phyloP scores from a whole-genome alignment of 257 asterid species.

The Fraxinus anomala region DNA sequence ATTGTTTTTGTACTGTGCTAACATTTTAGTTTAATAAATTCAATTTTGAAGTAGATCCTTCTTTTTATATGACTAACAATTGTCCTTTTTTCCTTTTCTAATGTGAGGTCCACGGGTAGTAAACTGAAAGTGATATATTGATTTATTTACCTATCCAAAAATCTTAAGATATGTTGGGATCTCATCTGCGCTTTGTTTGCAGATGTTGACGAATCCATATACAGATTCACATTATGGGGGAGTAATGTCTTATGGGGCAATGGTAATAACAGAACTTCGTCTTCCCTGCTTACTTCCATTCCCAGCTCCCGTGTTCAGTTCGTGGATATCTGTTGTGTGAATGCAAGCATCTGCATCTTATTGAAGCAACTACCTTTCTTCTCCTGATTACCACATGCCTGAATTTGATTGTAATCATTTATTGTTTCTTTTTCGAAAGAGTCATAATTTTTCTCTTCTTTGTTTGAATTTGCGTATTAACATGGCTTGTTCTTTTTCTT shows the following conservation, averaged over 20 bases:
- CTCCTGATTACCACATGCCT: neutral
- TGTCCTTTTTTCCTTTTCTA: no score
- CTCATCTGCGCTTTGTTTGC: conserved; percentile 27
- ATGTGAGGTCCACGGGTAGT: neutral
- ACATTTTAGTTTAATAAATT: no score
- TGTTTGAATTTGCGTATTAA: neutral
- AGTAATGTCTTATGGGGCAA: conserved; percentile 65
- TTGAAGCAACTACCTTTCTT: neutral
- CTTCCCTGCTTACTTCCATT: conserved; percentile 9
- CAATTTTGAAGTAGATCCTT: neutral
- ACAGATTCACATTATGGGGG: conserved; percentile 65
- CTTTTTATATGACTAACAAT: neutral
- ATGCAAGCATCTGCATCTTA: neutral
- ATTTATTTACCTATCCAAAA: neutral
- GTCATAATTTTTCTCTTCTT: neutral
- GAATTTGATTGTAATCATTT: neutral
- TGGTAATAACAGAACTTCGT: conserved; percentile 45
- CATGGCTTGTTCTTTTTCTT: neutral
- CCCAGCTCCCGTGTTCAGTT: neutral
- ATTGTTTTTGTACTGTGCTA: neutral
- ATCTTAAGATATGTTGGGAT: neutral
- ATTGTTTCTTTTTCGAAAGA: neutral
- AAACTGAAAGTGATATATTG: neutral
- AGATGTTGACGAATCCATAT: conserved; percentile 75
- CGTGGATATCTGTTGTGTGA: neutral